Conservation (phyloP, 2,329 filamentous ascomycete species). For the Diaporthe ampelina region DNA sequence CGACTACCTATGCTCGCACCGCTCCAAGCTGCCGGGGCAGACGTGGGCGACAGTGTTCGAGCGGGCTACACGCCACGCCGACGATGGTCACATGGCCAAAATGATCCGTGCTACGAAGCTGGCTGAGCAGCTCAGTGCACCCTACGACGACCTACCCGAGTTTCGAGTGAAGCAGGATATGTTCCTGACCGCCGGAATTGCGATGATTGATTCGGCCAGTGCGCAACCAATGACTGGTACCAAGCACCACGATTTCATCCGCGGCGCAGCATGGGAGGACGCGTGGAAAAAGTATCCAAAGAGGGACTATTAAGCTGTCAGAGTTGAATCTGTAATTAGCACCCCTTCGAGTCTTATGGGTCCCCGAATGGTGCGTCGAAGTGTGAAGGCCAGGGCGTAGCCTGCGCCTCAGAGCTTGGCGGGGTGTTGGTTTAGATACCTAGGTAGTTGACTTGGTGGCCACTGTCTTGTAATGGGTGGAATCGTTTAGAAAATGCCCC, state of each 20-base stretch:
- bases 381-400: too few relatives aligned
- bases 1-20: constrained; percentile 27
- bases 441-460: too few relatives aligned
- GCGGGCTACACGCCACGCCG: constrained; percentile 18
- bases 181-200: constrained; percentile 25
- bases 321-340: too few relatives aligned
- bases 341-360: too few relatives aligned
- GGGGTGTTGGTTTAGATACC: too few relatives aligned
- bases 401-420: too few relatives aligned
- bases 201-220: constrained; percentile 31
- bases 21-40: constrained; percentile 21
- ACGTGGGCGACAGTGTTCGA: constrained; percentile 24
- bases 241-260: constrained; percentile 24
- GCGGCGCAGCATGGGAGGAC: constrained; percentile 27
- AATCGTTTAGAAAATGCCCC: too few relatives aligned
- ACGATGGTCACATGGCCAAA: constrained; percentile 32
- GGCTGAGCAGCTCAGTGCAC: constrained; percentile 12
- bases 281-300: constrained; percentile 31
- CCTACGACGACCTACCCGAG: constrained; percentile 27
- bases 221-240: constrained; percentile 27
- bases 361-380: too few relatives aligned
- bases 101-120: constrained; percentile 27
- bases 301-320: constrained; percentile 27
- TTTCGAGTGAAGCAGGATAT: constrained; percentile 28
- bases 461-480: too few relatives aligned